Conservation (phyloP, 1,284 basidiomycete species). For the Fomitopsis schrenkii region DNA sequence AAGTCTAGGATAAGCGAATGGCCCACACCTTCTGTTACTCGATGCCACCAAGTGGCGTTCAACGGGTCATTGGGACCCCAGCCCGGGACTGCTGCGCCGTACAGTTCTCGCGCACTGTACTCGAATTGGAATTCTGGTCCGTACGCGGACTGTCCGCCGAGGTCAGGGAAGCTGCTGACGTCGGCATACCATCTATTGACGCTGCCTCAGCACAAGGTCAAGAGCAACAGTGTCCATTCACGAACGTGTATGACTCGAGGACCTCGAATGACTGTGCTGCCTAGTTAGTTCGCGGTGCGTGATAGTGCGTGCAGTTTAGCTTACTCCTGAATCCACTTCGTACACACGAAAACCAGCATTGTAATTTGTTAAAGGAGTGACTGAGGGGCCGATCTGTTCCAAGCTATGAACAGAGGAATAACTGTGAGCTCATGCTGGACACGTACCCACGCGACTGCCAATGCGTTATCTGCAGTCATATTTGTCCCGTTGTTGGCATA, state of each 20-base stretch:
- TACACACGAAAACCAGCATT: constrained; percentile 80
- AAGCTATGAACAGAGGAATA: background rate
- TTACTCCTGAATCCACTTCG: constrained; percentile 68
- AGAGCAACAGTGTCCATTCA: constrained; percentile 1
- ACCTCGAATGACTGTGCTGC: constrained; percentile 62
- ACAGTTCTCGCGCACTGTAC: constrained; percentile 68
- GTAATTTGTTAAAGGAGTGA: constrained; percentile 70
- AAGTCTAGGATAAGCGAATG: too few species aligned
- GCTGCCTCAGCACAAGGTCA: constrained; percentile 20
- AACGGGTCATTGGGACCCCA: constrained; percentile 70
- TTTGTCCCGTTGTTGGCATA: constrained; percentile 71
- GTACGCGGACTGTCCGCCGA: constrained; percentile 46
- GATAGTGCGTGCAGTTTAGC: constrained; percentile 17
- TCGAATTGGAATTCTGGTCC: constrained; percentile 69
- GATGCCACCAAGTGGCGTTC: constrained; percentile 84
- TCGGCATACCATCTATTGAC: constrained; percentile 54
- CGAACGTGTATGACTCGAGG: constrained; percentile 68
- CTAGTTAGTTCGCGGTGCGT: background rate
- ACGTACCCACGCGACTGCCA: constrained; percentile 49
- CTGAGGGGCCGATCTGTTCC: constrained; percentile 57
- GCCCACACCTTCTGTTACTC: constrained; percentile 63
- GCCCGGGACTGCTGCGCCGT: constrained; percentile 54
- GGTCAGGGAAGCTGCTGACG: constrained; percentile 52
- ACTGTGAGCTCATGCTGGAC: background rate
- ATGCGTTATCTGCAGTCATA: constrained; percentile 54